These are phyloP conservation scores for Teratosphaeriaceae sp. DNA, from an alignment of 2,329 filamentous ascomycete species.

Conservation along the genomic window DNA sequence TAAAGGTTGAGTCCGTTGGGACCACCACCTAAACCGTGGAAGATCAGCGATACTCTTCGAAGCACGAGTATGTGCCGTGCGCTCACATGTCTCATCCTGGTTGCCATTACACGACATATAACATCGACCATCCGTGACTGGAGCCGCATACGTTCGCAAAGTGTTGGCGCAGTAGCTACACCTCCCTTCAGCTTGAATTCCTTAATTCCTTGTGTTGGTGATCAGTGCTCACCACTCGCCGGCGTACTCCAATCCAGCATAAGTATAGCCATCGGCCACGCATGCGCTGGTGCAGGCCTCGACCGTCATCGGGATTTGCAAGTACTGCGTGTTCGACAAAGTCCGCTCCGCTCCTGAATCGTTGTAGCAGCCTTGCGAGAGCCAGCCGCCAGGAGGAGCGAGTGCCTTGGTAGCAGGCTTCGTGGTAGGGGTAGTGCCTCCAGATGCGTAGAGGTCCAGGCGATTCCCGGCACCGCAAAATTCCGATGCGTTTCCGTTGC, in stretches of 20 bases:
- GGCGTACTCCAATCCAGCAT: slow-evolving; percentile 28
- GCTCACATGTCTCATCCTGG: neutral
- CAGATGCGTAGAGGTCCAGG: slow-evolving; percentile 7
- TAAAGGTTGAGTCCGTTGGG: no score
- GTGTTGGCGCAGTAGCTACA: slow-evolving; percentile 11
- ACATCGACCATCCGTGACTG: neutral
- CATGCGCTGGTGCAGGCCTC: slow-evolving; percentile 25
- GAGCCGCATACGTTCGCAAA: neutral
- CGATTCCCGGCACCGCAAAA: slow-evolving; percentile 21
- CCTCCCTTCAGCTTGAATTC: no score
- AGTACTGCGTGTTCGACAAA: slow-evolving; percentile 8
- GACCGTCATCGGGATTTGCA: slow-evolving; percentile 12
- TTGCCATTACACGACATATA: neutral
- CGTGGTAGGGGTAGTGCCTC: neutral
- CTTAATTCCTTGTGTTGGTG: no score
- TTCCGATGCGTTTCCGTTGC: slow-evolving; percentile 20
- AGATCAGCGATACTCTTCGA: no score
- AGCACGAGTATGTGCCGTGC: no score
- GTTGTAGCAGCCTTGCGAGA: slow-evolving; percentile 2
- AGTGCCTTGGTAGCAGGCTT: neutral
- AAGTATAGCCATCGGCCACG: slow-evolving; percentile 22
- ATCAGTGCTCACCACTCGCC: no score
- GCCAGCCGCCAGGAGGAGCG: neutral
- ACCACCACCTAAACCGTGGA: no score
- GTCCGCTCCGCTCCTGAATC: slow-evolving; percentile 9